These are phyloP conservation scores for Crinitomyces ghanaensis DNA, from an alignment of 805 yeast species.

Conservation along the genomic window DNA sequence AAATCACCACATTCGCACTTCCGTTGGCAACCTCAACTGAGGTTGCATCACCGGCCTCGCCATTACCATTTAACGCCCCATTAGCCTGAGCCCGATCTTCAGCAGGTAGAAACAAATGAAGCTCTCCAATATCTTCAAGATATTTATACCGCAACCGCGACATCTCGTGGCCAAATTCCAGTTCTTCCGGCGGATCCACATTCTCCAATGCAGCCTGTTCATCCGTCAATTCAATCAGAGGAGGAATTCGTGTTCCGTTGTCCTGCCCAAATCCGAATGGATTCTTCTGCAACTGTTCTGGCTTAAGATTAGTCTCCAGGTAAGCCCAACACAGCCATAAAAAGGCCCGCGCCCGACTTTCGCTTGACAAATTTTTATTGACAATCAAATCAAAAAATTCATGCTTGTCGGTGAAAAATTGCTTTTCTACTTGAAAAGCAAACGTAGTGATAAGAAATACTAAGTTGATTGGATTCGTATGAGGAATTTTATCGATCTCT, in stretches of 20 bases:
- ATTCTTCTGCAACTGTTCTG: constrained; percentile 38
- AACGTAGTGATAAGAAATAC: constrained; percentile 63
- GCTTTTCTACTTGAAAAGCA: constrained; percentile 39
- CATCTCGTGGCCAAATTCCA: constrained; percentile 34
- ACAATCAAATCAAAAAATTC: constrained; percentile 68
- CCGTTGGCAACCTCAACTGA: neutral
- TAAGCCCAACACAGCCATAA: constrained; percentile 78
- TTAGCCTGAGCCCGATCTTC: too few relatives aligned
- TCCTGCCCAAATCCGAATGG: constrained; percentile 40
- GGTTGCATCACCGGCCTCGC: neutral
- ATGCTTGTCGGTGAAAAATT: constrained; percentile 27
- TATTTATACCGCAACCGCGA: constrained; percentile 28
- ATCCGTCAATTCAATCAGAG: constrained; percentile 20
- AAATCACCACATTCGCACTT: neutral
- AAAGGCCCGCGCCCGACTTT: constrained; percentile 57
- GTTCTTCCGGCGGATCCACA: constrained; percentile 35
- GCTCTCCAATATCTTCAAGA: constrained; percentile 18
- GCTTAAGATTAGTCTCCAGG: constrained; percentile 56
- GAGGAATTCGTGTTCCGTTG: constrained; percentile 33
- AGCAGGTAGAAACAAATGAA: constrained; percentile 4
- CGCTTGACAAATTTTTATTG: constrained; percentile 47
- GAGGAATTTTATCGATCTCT: constrained; percentile 23
- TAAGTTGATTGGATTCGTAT: constrained; percentile 62
- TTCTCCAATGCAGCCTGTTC: constrained; percentile 27
- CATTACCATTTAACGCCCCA: too few relatives aligned